Percentiles rank a stretch among this genome's conserved stretches.
phyloP scores from a whole-genome alignment of 192 early-diverging fungal genomes.

The Phlyctochytrium bullatum region DNA sequence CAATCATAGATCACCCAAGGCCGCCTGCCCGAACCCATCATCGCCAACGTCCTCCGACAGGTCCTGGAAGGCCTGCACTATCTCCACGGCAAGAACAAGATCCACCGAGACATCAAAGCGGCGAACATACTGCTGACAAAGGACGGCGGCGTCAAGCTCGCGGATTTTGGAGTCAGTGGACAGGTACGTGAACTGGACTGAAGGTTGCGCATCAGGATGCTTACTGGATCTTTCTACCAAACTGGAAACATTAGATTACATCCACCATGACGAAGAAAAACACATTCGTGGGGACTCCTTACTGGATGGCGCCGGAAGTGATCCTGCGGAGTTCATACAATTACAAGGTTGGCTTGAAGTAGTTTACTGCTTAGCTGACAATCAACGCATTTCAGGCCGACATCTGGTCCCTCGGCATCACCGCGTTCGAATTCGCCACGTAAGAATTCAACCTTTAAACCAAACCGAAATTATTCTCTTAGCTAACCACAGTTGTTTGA shows the following conservation, averaged over 20 bases:
- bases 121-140: slow-evolving; percentile 78
- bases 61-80: slow-evolving; percentile 88
- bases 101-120: slow-evolving; percentile 88
- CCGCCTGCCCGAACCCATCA: slow-evolving; percentile 78
- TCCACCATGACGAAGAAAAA: slow-evolving; percentile 90
- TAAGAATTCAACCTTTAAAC: slow-evolving; percentile 1
- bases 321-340: slow-evolving; percentile 94
- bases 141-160: slow-evolving; percentile 87
- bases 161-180: slow-evolving; percentile 98
- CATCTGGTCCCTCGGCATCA: slow-evolving; percentile 97
- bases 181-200: slow-evolving; percentile 68
- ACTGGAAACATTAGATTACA: slow-evolving; percentile 48
- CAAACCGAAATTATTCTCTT: too few species aligned
- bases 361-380: slow-evolving; percentile 2
- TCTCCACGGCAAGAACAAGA: slow-evolving; percentile 85
- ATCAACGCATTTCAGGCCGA: slow-evolving; percentile 65
- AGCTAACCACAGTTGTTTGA: too few species aligned
- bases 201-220: too few species aligned
- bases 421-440: slow-evolving; percentile 93
- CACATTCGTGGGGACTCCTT: slow-evolving; percentile 97
- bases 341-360: slow-evolving; percentile 57
- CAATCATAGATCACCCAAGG: slow-evolving; percentile 78
- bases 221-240: neutral
- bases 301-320: slow-evolving; percentile 91
- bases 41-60: slow-evolving; percentile 89